Evolutionary conservation across 495 filamentous ascomycete genomes (phyloP), one percentile per base, ranked within the genome.

Genomic region (Daldinia concentrica): DNA sequence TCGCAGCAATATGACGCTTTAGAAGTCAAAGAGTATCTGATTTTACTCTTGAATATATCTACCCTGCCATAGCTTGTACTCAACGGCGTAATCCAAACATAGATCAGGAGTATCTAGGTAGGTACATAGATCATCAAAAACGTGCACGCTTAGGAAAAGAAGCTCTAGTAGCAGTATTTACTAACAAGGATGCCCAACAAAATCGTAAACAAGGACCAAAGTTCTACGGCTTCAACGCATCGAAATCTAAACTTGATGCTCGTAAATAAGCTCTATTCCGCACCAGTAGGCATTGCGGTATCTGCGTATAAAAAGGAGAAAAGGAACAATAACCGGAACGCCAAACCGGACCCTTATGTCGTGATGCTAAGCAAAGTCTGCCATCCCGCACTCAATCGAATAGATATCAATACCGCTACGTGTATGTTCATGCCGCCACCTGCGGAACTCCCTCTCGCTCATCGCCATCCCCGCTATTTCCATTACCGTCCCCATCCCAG

Each of bases 341-440:
- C 70, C 64, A 17, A n/a, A 62, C 61, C 17, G 6, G 30, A 60
- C 61, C 70, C 60, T 36, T 69, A 62, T 65, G 50, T 73, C 61
- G 39, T 69, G 41, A 64, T 69, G 60, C 65, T 55, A 64, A 58
- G 39, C 63, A 72, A 66, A 72, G 19, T 66, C 26, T 58, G 51
- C 63, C 52, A 43, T 24, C 26, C 12, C 36, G 11, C 17, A 15
- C 27, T 4, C 29, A 52, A 34, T 58, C 30, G 41, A 12, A 22
- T 37, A 50, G 12, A 30, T 27, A 34, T n/a, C 15, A 41, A 71
- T 45, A 48, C 43, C 57, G 5, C 56, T 15, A 5, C 15, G 9
- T 22, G 2, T 43, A 61, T 61, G 59, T 19, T 60, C 32, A 50
- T 45, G 70, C 29, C 43, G 43, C 45, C 1, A 50, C 27, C 26